A percentile compares a stretch with the other conserved stretches of the same genome.
These are phyloP conservation scores for Rhodotorula glutinis DNA, from an alignment of 1,284 basidiomycete genomes.

Conservation along the genomic window DNA sequence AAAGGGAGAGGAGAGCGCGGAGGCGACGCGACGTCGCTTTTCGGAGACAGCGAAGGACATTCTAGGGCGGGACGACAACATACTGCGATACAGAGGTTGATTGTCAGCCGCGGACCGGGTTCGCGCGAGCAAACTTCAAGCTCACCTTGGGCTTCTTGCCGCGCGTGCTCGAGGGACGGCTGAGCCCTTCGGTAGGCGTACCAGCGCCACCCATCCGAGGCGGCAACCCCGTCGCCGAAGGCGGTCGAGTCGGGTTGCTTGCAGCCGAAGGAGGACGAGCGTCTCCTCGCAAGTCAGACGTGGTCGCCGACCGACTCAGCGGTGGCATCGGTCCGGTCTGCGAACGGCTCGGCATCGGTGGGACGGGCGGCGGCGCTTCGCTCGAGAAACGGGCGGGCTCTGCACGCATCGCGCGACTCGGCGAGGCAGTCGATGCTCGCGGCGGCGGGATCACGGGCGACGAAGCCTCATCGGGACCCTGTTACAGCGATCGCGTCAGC, in stretches of 20 bases:
- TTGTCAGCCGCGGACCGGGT: neutral
- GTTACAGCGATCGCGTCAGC: neutral
- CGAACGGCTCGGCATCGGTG: constrained; percentile 18
- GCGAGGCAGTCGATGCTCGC: constrained; percentile 75
- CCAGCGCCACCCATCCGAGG: constrained; percentile 1
- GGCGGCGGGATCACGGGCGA: constrained; percentile 62
- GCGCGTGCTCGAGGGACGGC: neutral
- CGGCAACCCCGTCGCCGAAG: constrained; percentile 3
- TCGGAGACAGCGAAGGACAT: no score
- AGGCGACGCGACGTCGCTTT: no score
- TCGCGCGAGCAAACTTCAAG: neutral
- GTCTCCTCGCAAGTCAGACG: constrained; percentile 25
- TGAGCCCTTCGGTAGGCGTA: constrained; percentile 3
- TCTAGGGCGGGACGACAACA: constrained; percentile 1
- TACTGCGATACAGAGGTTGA: neutral
- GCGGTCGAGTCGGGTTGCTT: constrained; percentile 6
- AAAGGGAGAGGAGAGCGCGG: no score
- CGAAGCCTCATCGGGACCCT: constrained; percentile 55
- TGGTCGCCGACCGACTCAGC: constrained; percentile 27
- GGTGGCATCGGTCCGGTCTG: constrained; percentile 23
- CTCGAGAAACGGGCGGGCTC: constrained; percentile 45
- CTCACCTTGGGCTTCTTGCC: constrained; percentile 6
- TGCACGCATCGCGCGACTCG: constrained; percentile 54
- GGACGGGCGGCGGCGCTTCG: constrained; percentile 29
- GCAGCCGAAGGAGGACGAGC: constrained; percentile 3